Evolutionary conservation across 495 filamentous ascomycete species (phyloP), one percentile per base, ranked within the genome.

Genomic region (Pyronema domesticum): DNA sequence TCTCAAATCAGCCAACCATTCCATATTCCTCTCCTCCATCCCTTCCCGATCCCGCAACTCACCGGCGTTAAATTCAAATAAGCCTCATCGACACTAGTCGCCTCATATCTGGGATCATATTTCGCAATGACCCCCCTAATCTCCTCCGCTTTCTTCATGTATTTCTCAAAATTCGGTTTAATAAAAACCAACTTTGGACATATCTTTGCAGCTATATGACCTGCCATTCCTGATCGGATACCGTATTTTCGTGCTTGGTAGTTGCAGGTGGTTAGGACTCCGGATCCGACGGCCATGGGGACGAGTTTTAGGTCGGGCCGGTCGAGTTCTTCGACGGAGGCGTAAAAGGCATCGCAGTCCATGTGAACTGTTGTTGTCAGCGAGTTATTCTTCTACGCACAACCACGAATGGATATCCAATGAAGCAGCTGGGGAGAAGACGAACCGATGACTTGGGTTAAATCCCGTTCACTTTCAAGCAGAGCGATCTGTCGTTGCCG

Each of bases 321-420:
- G 65, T 95, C 87, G 23, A 99, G 76, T 61, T 85, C 86, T 67
- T 96, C 91, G 7, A 96, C 93, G 0, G 89, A 85, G 0, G 91
- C 91, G 63, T 89, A 99, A 70, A 99, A 99, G 15, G 93, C 91
- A 70, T 99, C 91, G 67, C 91, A 99, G 68, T 99, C 91, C 34
- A 99, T 74, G 65, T 99, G 91, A 0, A 95, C 81, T 23, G 96
- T 3, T 76, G 46, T 76, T 95, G 91, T 46, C 10, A 17, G 8
- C 43, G 18, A 46, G n/a, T n/a, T n/a, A n/a, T n/a, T n/a, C n/a
- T n/a, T n/a, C n/a, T n/a, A n/a, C n/a, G n/a, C 43, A 8, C 7
- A 46, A 17, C 3, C 73, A 72, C 37, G 8, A 7, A 40, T 40
- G 37, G 37, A n/a, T n/a, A n/a, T n/a, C n/a, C n/a, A n/a, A n/a